Base-by-base conservation (phyloP, 371 early-diverging fungal genomes). In the Apophysomyces elegans region DNA sequence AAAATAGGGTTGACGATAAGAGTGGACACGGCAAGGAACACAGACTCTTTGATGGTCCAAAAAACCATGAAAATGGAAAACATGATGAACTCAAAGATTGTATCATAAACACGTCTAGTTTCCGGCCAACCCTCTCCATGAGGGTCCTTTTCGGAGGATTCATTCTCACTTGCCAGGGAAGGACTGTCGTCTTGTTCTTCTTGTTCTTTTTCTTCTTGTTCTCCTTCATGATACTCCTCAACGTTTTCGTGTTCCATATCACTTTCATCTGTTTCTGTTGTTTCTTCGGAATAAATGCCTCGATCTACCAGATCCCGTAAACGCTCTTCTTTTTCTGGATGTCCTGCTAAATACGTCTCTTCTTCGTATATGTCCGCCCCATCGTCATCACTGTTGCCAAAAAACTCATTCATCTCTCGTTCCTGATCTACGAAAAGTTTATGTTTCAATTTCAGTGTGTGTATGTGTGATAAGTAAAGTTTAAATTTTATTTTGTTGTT, bases 31-130 rank as follows among this genome's bases (percentile, higher is more conserved):
- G 43, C 43, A 7, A 39, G 32, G 44, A 41, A 60, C 4, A 60
- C 9, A 13, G 7, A 38, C 37, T 65, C 65, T 37, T 65, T 65
- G 45, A 65, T 65, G 14, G 54, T 59, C 50, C 59, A 65, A 18
- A 65, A 65, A 6, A 65, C 38, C 65, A 65, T 65, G 32, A 65
- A 65, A 5, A 65, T 50, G 47, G 59, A 58, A 32, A 65, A 65
- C 65, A 65, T 65, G 37, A 58, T 32, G 37, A 58, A 46, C 36
- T 59, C 47, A 39, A 65, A 65, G 6, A 38, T 65, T 9, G 56
- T 59, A 18, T 65, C 65, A 11, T 46, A 47, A 2, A 65, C 45
- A 16, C 47, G 59, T 21, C 50, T 58, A 11, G 57, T 59, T 39
- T 35, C 60, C 8, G 26, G 32, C 18, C 65, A 59, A 37, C 45